Evolutionary conservation across 2,329 filamentous ascomycete genomes (phyloP), one percentile per base, ranked within the genome.

Genomic region (Alternaria angustiovoidea): DNA sequence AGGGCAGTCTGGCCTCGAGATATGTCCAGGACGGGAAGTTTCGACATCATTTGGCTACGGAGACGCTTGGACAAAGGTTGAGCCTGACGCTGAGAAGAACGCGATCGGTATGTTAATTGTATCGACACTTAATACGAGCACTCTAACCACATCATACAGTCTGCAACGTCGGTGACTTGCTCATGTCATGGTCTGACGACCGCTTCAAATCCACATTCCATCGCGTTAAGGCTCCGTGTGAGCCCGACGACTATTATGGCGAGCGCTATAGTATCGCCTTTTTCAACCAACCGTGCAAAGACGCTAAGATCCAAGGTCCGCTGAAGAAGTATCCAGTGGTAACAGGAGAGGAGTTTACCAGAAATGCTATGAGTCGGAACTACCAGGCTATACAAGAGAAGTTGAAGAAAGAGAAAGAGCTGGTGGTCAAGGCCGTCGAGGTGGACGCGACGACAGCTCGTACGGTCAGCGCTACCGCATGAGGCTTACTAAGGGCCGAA

Each of bases 141-240:
- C 20, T n/a, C 5, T 42, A 16, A 47, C 53, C 18, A 62, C 28
- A 3, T 39, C 84, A 61, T 2, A 86, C 88, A 56, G 84, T 90
- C 8, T 89, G 87, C 75, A 89, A 89, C 66, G 87, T 89, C 61
- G 88, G 88, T 4, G 88, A 90, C 70, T 78, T 90, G 55, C 79
- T 90, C 16, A 89, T 90, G 88, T 84, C 81, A 42, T 89, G 88
- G 87, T 86, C 83, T 28, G 88, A 90, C 69, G 88, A 90, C 73
- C 83, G 87, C 20, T 89, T 90, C 80, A 90, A 89, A 76, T 87
- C 84, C 41, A 89, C 87, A 0, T 87, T 88, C 54, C 88, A 90
- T 75, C 83, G 87, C 4, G 87, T 90, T 59, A 88, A 87, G 75
- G 86, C 87, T 1, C 87, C 87, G 0, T 81, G 77, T 28, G 85